A percentile compares a stretch with the other conserved stretches of the same genome.
phyloP scores from a whole-genome alignment of 2,329 filamentous ascomycete species.

The Magnaporthiopsis incrustans region DNA sequence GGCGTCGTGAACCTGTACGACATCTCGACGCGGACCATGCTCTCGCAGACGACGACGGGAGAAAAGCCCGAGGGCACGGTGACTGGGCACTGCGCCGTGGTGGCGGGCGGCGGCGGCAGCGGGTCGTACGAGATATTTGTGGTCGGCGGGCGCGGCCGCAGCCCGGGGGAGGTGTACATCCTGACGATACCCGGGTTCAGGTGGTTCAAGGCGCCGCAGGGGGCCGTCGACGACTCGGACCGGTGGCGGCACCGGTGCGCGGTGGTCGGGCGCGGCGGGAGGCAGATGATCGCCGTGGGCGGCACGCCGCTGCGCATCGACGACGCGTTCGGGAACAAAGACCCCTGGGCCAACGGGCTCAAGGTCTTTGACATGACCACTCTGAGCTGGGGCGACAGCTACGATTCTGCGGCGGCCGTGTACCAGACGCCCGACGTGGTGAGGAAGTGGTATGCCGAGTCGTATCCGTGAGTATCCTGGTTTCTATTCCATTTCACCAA shows the following conservation, averaged over 20 bases:
- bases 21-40: conserved; percentile 24
- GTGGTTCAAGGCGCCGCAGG: conserved; percentile 23
- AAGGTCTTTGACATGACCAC: conserved; percentile 31
- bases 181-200: conserved; percentile 30
- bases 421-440: conserved; percentile 13
- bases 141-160: conserved; percentile 23
- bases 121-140: conserved; percentile 19
- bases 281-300: conserved; percentile 32
- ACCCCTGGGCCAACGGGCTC: conserved; percentile 28
- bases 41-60: conserved; percentile 25
- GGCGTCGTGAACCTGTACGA: conserved; percentile 23
- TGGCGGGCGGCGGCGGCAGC: conserved; percentile 8
- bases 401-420: conserved; percentile 22
- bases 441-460: conserved; percentile 23
- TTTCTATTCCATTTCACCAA: too few species aligned
- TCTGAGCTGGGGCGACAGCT: conserved; percentile 25
- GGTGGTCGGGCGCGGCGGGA: conserved; percentile 15
- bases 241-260: conserved; percentile 23
- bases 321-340: conserved; percentile 18
- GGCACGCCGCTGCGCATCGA: conserved; percentile 14
- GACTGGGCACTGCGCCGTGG: conserved; percentile 24
- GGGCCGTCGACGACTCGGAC: conserved; percentile 13
- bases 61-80: conserved; percentile 14
- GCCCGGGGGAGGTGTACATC: conserved; percentile 23
- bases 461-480: conserved; percentile 13